Evolutionary conservation across 129 eudicot genomes (phyloP).

Genomic region (sunflower (Helianthus annuus)): DNA sequence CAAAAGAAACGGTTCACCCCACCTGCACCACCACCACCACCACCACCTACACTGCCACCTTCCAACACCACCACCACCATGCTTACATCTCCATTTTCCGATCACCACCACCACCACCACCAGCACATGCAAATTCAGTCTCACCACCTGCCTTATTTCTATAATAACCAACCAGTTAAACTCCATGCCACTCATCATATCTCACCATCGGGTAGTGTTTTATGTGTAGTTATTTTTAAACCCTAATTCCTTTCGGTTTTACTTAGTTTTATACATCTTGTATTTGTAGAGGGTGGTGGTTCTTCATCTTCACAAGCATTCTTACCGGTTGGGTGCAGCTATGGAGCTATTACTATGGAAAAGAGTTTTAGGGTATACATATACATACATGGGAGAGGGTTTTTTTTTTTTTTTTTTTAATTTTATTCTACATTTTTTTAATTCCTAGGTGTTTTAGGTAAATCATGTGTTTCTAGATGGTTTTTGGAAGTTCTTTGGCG

Average conservation of each 20-base stretch:
- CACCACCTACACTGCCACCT: conserved; percentile 1
- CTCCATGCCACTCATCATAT: conserved; percentile 33
- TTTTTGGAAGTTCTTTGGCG: no score
- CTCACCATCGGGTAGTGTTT: conserved; percentile 23
- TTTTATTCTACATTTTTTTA: no score
- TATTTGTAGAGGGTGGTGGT: conserved; percentile 48
- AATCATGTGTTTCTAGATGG: no score
- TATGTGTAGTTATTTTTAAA: neutral
- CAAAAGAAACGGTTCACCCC: conserved; percentile 82
- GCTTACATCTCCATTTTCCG: neutral
- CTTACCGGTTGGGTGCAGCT: conserved; percentile 45
- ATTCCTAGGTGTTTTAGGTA: no score
- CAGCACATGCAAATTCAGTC: conserved; percentile 25
- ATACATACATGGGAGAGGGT: neutral
- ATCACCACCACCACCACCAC: conserved; percentile 28
- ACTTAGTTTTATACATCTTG: neutral
- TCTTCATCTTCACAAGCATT: conserved; percentile 50
- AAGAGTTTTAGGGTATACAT: conserved; percentile 67
- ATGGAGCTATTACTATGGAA: conserved; percentile 88
- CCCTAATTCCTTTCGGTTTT: neutral
- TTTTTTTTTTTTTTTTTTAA: no score
- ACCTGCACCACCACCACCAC: neutral
- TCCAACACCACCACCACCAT: no score
- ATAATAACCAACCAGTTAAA: conserved; percentile 35
- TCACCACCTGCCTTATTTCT: conserved; percentile 28